Percentiles rank a stretch among this genome's conserved stretches.
Conservation (phyloP, 2,329 filamentous ascomycete genomes). For the Exophiala bonariae region DNA sequence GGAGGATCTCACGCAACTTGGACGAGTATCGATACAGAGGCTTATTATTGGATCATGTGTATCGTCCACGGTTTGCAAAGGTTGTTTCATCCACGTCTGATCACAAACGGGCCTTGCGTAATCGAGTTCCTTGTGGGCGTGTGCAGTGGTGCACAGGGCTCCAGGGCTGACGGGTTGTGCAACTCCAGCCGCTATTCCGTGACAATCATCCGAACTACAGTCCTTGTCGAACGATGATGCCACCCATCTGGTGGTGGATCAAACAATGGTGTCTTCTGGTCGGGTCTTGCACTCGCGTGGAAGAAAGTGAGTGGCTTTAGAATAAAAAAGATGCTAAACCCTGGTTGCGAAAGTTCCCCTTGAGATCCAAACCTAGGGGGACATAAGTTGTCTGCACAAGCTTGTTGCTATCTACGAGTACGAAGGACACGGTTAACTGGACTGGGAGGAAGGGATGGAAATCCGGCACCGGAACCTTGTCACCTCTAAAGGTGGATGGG, state of each 20-base stretch:
- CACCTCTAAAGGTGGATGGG: neutral
- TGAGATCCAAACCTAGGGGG: neutral
- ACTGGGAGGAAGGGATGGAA: neutral
- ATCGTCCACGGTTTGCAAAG: conserved; percentile 4
- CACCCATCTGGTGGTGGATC: no score
- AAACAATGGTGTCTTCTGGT: neutral
- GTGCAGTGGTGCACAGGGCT: conserved; percentile 8
- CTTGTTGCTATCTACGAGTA: neutral
- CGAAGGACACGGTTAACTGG: neutral
- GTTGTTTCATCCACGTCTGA: conserved; percentile 20
- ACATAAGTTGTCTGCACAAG: neutral
- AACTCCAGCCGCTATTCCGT: neutral
- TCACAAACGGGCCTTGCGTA: no score
- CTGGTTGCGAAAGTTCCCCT: neutral
- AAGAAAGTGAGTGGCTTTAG: neutral
- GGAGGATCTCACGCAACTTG: conserved; percentile 1
- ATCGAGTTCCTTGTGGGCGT: neutral
- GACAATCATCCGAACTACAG: no score
- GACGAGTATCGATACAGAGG: neutral
- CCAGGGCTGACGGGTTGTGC: neutral
- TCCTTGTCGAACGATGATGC: neutral
- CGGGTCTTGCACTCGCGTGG: neutral
- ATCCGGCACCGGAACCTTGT: neutral
- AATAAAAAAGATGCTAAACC: neutral
- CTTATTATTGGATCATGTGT: neutral